These are phyloP conservation scores for Microsporum audouinii DNA, from an alignment of 2,329 filamentous ascomycete species.

Conservation along the genomic window DNA sequence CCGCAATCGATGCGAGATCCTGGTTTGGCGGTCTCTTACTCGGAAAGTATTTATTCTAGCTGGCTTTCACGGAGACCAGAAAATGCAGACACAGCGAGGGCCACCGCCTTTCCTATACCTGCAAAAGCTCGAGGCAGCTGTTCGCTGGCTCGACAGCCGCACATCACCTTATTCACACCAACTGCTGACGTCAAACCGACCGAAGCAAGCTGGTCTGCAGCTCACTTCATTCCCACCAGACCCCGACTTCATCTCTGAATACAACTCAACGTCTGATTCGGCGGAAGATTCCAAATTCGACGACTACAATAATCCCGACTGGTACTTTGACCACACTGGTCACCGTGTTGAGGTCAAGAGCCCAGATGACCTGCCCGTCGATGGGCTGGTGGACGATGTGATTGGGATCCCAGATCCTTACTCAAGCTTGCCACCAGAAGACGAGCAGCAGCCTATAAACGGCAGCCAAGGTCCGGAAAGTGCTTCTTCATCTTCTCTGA, in stretches of 20 bases:
- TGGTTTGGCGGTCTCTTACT: constrained; percentile 74
- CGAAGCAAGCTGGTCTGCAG: neutral
- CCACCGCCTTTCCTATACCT: constrained; percentile 64
- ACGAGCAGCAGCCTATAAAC: constrained; percentile 7
- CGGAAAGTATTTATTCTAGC: constrained; percentile 67
- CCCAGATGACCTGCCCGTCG: constrained; percentile 7
- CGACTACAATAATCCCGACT: constrained; percentile 27
- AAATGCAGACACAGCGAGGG: constrained; percentile 34
- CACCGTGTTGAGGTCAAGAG: constrained; percentile 10
- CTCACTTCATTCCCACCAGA: constrained; percentile 19
- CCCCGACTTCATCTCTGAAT: constrained; percentile 23
- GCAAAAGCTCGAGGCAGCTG: constrained; percentile 52
- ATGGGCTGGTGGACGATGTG: neutral
- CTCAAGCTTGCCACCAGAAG: neutral
- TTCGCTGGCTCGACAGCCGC: constrained; percentile 49
- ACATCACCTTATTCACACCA: neutral
- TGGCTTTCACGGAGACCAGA: constrained; percentile 52
- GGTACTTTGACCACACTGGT: constrained; percentile 26
- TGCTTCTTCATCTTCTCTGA: constrained; percentile 35
- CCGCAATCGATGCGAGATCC: constrained; percentile 62
- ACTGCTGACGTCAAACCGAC: neutral
- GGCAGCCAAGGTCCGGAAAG: constrained; percentile 12
- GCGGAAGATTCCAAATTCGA: constrained; percentile 21
- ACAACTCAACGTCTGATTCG: constrained; percentile 11
- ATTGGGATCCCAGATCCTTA: neutral